Evolutionary conservation across 805 yeast genomes (phyloP).

Genomic region (Clavispora asparagi): DNA sequence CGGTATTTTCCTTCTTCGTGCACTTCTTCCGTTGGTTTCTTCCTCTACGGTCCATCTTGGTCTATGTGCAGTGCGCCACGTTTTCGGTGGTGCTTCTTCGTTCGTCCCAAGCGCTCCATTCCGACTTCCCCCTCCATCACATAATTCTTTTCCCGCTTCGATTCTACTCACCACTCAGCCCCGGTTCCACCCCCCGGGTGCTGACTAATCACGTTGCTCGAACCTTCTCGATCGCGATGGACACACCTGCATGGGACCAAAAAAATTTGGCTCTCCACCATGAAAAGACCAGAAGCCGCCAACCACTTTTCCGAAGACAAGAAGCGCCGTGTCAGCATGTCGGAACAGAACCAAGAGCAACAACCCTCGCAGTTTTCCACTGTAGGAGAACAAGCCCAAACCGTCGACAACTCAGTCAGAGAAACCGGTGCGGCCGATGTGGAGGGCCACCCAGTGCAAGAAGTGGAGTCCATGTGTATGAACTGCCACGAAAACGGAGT

Average conservation of each 20-base stretch:
- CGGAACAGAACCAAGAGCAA: constrained; percentile 4
- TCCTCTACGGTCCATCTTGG: no score
- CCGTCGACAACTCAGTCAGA: constrained; percentile 43
- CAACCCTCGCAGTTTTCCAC: constrained; percentile 14
- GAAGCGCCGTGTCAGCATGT: constrained; percentile 12
- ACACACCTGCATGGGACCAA: neutral
- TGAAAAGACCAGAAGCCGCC: neutral
- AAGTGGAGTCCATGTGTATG: constrained; percentile 93
- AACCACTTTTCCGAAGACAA: constrained; percentile 6
- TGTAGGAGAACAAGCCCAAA: constrained; percentile 27
- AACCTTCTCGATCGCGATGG: neutral
- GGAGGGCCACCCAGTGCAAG: constrained; percentile 92
- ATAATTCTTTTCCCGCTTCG: no score
- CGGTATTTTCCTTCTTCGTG: no score
- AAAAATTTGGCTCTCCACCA: neutral
- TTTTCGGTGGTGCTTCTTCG: no score
- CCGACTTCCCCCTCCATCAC: no score
- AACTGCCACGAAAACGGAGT: constrained; percentile 84
- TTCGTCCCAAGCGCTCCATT: no score
- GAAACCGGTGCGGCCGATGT: constrained; percentile 77
- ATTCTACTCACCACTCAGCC: no score
- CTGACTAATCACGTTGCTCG: neutral
- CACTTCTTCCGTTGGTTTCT: no score
- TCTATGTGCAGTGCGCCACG: no score
- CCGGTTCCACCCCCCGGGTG: neutral